Evolutionary conservation across 169 alveolate genomes (phyloP).

Genomic region (Plasmodium gaboni): DNA sequence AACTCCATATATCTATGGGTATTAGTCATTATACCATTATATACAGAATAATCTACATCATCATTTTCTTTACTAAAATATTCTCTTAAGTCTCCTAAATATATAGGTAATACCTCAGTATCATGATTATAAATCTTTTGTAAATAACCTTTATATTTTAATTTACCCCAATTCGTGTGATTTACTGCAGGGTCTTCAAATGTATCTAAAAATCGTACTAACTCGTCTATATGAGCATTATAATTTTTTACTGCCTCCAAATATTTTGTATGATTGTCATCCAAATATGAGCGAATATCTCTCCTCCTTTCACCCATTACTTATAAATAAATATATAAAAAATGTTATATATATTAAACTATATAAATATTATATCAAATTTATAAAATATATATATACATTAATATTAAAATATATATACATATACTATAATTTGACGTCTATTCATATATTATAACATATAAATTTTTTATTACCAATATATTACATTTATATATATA

Average conservation of each 20-base stretch:
- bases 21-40: conserved; percentile 86
- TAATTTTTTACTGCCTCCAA: conserved; percentile 71
- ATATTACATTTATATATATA: too few species aligned
- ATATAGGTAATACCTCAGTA: conserved; percentile 64
- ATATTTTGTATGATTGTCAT: conserved; percentile 65
- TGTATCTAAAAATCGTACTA: conserved; percentile 33
- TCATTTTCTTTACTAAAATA: conserved; percentile 62
- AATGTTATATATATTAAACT: too few species aligned
- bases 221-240: conserved; percentile 47
- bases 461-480: too few species aligned
- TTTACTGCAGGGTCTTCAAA: conserved; percentile 64
- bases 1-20: conserved; percentile 84
- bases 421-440: too few species aligned
- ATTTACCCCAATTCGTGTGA: conserved; percentile 62
- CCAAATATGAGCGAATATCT: conserved; percentile 56
- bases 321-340: not conserved
- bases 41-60: conserved; percentile 73
- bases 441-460: too few species aligned
- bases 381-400: too few species aligned
- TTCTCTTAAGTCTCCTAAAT: conserved; percentile 63
- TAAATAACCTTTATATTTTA: conserved; percentile 56
- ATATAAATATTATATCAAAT: too few species aligned
- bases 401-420: too few species aligned
- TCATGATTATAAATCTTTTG: conserved; percentile 65
- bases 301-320: conserved; percentile 19